These are phyloP conservation scores for Naegleria gruberi DNA, from an alignment of 208 protist species.

Conservation along the genomic window DNA sequence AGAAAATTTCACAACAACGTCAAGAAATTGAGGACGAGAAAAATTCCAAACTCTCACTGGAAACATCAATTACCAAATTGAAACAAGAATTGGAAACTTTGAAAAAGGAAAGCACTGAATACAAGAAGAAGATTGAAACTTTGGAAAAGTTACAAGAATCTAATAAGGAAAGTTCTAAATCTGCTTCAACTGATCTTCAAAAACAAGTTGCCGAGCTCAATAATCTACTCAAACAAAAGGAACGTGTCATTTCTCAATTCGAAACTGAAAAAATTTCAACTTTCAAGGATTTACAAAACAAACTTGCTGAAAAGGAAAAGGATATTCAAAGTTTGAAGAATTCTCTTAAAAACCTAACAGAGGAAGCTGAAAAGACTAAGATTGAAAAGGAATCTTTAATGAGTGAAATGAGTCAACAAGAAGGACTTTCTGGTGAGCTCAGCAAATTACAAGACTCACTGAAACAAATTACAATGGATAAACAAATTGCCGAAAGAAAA, in stretches of 20 bases:
- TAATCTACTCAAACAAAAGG: slow-evolving; percentile 33
- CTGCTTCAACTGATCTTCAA: not conserved
- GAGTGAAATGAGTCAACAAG: not conserved
- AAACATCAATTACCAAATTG: slow-evolving; percentile 27
- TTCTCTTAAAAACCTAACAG: not conserved
- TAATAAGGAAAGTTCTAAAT: slow-evolving; percentile 33
- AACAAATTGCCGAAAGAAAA: slow-evolving; percentile 23
- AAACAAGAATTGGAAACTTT: slow-evolving; percentile 34
- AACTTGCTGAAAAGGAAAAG: slow-evolving; percentile 22
- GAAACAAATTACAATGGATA: slow-evolving; percentile 23
- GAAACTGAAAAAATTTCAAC: slow-evolving; percentile 22
- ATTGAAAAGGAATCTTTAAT: slow-evolving; percentile 31
- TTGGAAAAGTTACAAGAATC: slow-evolving; percentile 29
- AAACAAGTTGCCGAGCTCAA: not conserved
- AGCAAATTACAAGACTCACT: slow-evolving; percentile 33
- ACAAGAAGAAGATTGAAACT: slow-evolving; percentile 30
- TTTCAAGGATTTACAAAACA: slow-evolving; percentile 3
- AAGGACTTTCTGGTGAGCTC: not conserved
- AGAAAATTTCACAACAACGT: slow-evolving; percentile 23
- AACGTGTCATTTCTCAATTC: slow-evolving; percentile 22
- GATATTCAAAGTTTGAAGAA: slow-evolving; percentile 23
- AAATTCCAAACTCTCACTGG: slow-evolving; percentile 24
- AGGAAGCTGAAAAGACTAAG: slow-evolving; percentile 26
- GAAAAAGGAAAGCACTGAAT: slow-evolving; percentile 24
- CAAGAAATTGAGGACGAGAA: slow-evolving; percentile 29